Percentiles rank a stretch among this genome's conserved stretches.
phyloP scores from a whole-genome alignment of 176 grass and related monocot genomes.

The Lolium multiflorum region DNA sequence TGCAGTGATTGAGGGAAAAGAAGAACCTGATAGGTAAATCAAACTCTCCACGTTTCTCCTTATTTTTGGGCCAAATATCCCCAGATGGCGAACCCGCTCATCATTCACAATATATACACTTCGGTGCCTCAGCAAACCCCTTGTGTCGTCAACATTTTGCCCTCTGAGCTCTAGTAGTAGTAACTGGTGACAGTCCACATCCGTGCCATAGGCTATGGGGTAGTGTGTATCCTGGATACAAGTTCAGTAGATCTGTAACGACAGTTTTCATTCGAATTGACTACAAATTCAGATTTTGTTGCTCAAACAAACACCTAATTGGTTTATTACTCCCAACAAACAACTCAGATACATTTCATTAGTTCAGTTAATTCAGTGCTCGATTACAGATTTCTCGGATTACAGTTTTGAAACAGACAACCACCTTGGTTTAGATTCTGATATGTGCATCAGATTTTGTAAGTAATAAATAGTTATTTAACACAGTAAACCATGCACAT shows the following conservation, averaged over 20 bases:
- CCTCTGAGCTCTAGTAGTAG: not conserved
- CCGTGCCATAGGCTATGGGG: not conserved
- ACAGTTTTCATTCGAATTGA: not conserved
- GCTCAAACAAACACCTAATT: too few relatives aligned
- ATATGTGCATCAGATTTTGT: slow-evolving; percentile 26
- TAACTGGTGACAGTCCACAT: not conserved
- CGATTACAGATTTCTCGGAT: not conserved
- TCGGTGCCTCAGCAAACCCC: not conserved
- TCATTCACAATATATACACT: not conserved
- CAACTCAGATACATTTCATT: not conserved
- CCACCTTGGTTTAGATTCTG: not conserved
- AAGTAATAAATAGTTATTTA: not conserved
- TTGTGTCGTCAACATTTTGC: not conserved
- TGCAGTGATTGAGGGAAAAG: slow-evolving; percentile 85
- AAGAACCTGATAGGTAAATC: slow-evolving; percentile 77
- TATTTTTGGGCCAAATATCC: not conserved
- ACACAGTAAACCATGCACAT: slow-evolving; percentile 15
- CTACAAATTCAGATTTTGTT: not conserved
- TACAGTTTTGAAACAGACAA: not conserved
- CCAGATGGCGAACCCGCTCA: not conserved
- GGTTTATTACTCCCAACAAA: too few relatives aligned
- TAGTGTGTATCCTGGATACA: not conserved
- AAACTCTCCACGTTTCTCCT: not conserved
- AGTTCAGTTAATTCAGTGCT: not conserved
- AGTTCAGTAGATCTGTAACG: not conserved